Evolutionary conservation across 2,329 filamentous ascomycete genomes (phyloP).

Genomic region (Lachnellula arida): DNA sequence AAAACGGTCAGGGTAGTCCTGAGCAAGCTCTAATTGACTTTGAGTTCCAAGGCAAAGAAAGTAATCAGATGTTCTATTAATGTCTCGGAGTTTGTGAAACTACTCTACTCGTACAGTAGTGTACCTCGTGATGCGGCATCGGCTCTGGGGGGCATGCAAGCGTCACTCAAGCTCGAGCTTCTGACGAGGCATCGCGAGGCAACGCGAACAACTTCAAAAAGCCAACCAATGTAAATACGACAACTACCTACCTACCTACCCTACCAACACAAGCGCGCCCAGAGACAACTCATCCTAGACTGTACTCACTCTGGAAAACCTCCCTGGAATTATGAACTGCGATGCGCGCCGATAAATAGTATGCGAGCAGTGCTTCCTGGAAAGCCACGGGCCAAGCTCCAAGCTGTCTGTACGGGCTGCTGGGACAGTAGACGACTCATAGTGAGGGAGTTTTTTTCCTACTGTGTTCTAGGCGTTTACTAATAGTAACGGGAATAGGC

Average conservation of each 20-base stretch:
- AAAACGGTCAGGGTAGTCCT: background rate
- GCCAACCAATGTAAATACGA: background rate
- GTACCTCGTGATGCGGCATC: background rate
- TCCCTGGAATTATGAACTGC: constrained; percentile 5
- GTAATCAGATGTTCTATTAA: background rate
- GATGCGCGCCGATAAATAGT: constrained; percentile 34
- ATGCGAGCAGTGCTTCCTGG: constrained; percentile 80
- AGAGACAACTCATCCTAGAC: background rate
- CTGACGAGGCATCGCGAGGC: background rate
- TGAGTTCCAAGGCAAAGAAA: background rate
- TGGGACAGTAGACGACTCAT: constrained; percentile 71
- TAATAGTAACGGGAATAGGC: constrained; percentile 45
- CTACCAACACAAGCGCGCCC: too few species aligned
- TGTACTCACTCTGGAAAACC: background rate
- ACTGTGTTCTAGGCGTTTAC: background rate
- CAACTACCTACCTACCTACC: background rate
- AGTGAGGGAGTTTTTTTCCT: constrained; percentile 43
- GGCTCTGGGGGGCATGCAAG: too few species aligned
- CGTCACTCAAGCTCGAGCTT: background rate
- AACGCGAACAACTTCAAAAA: background rate
- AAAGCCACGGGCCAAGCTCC: constrained; percentile 70
- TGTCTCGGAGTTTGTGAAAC: background rate
- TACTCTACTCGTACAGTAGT: background rate
- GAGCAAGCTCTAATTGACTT: background rate
- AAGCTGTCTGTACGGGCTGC: constrained; percentile 68